Percentiles rank a stretch among this genome's conserved stretches.
Conservation (phyloP, 805 yeast genomes). For the Zygoascus tannicola region DNA sequence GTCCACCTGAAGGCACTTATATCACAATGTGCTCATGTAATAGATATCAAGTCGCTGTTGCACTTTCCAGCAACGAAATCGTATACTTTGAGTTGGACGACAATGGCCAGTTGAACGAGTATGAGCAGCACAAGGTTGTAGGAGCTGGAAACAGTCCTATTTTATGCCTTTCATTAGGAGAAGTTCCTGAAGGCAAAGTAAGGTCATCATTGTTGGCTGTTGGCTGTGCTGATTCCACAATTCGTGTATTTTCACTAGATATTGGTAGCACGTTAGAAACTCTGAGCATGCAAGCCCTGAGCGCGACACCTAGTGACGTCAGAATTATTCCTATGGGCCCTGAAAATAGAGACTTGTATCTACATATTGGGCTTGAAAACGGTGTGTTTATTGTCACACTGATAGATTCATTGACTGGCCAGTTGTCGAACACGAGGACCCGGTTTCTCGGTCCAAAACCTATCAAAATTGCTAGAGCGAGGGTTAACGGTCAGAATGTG, state of each 20-base stretch:
- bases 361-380: conserved; percentile 75
- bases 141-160: conserved; percentile 32
- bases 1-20: conserved; percentile 67
- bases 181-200: conserved; percentile 37
- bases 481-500: conserved; percentile 22
- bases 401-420: conserved; percentile 52
- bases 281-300: conserved; percentile 55
- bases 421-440: conserved; percentile 51
- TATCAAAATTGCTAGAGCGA: conserved; percentile 39
- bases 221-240: conserved; percentile 60
- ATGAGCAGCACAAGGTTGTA: conserved; percentile 50
- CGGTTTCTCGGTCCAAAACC: conserved; percentile 67
- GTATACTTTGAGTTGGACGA: conserved; percentile 75
- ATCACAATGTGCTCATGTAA: conserved; percentile 56
- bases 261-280: conserved; percentile 51
- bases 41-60: conserved; percentile 57
- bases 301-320: conserved; percentile 39
- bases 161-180: conserved; percentile 37
- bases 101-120: conserved; percentile 60
- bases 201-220: conserved; percentile 55
- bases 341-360: conserved; percentile 24
- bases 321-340: conserved; percentile 28
- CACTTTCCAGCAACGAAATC: conserved; percentile 61
- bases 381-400: conserved; percentile 67
- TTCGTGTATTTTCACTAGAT: conserved; percentile 58